Evolutionary conservation across 2,329 filamentous ascomycete genomes (phyloP).

Genomic region (Aphanoascus verrucosus): DNA sequence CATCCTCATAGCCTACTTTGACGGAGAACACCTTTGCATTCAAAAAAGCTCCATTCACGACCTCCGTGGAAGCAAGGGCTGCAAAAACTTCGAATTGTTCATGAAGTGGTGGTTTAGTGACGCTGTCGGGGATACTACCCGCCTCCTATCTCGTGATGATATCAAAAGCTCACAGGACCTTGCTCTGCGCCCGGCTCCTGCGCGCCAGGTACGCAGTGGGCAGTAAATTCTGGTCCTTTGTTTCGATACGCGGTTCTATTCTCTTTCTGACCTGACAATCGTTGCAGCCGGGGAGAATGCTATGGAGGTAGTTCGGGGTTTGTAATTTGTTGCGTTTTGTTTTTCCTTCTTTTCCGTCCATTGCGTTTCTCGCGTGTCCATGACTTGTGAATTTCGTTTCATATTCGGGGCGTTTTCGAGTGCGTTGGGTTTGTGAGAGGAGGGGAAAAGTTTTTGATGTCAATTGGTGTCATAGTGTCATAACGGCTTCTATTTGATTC

Average conservation of each 20-base stretch:
- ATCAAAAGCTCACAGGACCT: not conserved
- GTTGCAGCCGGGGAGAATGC: no score
- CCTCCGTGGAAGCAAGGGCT: not conserved
- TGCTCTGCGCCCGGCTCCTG: slow-evolving; percentile 3
- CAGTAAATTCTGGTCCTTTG: not conserved
- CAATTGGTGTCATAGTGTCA: no score
- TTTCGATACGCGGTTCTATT: not conserved
- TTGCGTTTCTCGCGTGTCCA: no score
- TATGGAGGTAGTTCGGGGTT: no score
- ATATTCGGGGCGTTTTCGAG: no score
- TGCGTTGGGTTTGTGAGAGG: no score
- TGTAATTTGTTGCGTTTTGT: no score
- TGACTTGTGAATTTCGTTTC: no score
- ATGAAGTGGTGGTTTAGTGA: not conserved
- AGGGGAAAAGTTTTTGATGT: no score
- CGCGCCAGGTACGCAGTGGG: not conserved
- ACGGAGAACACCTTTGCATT: not conserved
- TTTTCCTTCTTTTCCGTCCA: no score
- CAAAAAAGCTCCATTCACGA: slow-evolving; percentile 3
- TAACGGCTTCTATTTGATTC: no score
- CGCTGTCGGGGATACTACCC: slow-evolving; percentile 2
- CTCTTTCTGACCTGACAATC: not conserved
- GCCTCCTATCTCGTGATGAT: not conserved
- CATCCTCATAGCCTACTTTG: slow-evolving; percentile 2
- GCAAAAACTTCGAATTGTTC: not conserved